These are phyloP conservation scores for Aspergillus haitiensis DNA, from an alignment of 495 filamentous ascomycete species.

Conservation along the genomic window DNA sequence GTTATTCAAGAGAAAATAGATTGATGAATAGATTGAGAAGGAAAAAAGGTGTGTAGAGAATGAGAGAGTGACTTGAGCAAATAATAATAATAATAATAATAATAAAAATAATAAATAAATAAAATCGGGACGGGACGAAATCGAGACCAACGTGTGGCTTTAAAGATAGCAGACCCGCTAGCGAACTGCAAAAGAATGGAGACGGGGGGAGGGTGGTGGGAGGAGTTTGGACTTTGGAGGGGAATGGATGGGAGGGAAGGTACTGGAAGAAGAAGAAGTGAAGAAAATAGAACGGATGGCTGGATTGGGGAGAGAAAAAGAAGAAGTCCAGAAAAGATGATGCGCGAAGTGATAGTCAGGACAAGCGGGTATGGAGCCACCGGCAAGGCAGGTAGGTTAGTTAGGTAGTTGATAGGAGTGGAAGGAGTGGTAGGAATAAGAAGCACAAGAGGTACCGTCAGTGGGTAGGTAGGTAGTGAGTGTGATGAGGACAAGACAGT, in stretches of 20 bases:
- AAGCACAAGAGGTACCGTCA: slow-evolving; percentile 4
- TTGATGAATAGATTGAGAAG: slow-evolving; percentile 16
- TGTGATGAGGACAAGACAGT: not conserved
- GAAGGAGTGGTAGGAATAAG: not conserved
- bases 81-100: not conserved
- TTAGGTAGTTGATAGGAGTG: too few relatives aligned
- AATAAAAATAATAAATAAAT: slow-evolving; percentile 6
- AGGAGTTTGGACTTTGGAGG: slow-evolving; percentile 7
- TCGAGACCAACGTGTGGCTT: slow-evolving; percentile 34
- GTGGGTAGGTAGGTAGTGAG: not conserved
- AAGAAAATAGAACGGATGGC: slow-evolving; percentile 20
- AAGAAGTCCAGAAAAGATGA: slow-evolving; percentile 6
- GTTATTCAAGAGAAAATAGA: slow-evolving; percentile 12
- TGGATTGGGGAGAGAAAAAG: slow-evolving; percentile 8
- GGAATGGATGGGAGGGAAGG: not conserved
- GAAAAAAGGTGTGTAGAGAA: slow-evolving; percentile 15
- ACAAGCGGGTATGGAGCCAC: slow-evolving; percentile 1
- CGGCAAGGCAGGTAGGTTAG: slow-evolving; percentile 1
- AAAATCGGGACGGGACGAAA: slow-evolving; percentile 25
- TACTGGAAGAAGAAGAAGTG: slow-evolving; percentile 14
- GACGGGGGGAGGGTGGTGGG: slow-evolving; percentile 7
- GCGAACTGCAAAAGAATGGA: slow-evolving; percentile 24
- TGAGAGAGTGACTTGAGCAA: slow-evolving; percentile 14
- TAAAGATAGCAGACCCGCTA: slow-evolving; percentile 29
- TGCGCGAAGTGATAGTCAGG: slow-evolving; percentile 4